These are phyloP conservation scores for Ilex aquifolium DNA, from an alignment of 257 asterid genomes.

Conservation along the genomic window DNA sequence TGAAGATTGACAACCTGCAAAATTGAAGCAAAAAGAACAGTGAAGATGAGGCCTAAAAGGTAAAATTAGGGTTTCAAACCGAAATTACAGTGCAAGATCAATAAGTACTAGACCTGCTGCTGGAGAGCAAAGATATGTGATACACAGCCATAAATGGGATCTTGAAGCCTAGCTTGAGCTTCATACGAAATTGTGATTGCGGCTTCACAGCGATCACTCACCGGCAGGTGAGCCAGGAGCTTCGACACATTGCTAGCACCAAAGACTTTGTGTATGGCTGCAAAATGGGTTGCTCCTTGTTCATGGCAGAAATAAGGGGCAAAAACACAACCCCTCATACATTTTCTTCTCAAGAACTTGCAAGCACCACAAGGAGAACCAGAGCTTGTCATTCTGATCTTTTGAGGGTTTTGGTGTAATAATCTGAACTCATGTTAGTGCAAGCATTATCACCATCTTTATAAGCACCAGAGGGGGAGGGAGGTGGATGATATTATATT, in stretches of 20 bases:
- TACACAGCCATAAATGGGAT: conserved; percentile 73
- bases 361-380: conserved; percentile 88
- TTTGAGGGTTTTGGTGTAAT: conserved; percentile 5
- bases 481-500: conserved; percentile 34
- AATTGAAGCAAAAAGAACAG: background rate
- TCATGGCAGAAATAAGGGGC: conserved; percentile 68
- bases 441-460: conserved; percentile 26
- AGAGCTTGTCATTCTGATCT: conserved; percentile 48
- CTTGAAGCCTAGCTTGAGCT: conserved; percentile 79
- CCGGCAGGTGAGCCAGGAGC: conserved; percentile 51
- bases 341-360: conserved; percentile 65
- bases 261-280: conserved; percentile 43
- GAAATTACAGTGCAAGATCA: no score
- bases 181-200: conserved; percentile 63
- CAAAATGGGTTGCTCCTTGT: conserved; percentile 57
- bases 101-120: conserved; percentile 25
- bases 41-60: background rate
- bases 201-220: conserved; percentile 52
- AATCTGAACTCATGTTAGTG: conserved; percentile 11
- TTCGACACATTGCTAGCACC: conserved; percentile 57
- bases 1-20: conserved; percentile 32
- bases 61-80: background rate
- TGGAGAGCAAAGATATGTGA: conserved; percentile 62
- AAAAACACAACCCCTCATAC: conserved; percentile 59
- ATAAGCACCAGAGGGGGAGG: conserved; percentile 36